These are phyloP conservation scores for Meredithiella fracta DNA, from an alignment of 2,329 filamentous ascomycete genomes.

Conservation along the genomic window DNA sequence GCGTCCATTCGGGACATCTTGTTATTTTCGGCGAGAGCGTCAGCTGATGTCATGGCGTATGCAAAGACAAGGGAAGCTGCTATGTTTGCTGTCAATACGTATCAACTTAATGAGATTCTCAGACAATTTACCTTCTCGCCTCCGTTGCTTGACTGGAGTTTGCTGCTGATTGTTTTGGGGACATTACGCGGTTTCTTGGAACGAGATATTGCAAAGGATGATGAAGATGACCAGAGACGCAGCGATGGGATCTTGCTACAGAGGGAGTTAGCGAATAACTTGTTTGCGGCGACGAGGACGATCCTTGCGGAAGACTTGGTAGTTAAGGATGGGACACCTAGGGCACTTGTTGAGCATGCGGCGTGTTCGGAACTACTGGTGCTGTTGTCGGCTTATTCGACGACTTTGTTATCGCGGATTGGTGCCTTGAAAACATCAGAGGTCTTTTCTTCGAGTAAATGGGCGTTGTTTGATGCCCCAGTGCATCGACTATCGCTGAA, in stretches of 20 bases:
- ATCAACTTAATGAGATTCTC: slow-evolving; percentile 36
- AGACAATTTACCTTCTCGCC: slow-evolving; percentile 29
- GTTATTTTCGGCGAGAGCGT: slow-evolving; percentile 30
- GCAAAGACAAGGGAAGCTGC: slow-evolving; percentile 30
- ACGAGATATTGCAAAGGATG: neutral
- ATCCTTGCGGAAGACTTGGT: neutral
- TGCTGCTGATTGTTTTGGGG: slow-evolving; percentile 29
- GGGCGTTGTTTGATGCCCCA: slow-evolving; percentile 31
- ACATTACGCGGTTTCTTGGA: slow-evolving; percentile 32
- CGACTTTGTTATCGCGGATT: slow-evolving; percentile 28
- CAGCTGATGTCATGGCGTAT: slow-evolving; percentile 33
- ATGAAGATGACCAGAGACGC: slow-evolving; percentile 15
- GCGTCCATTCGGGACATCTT: slow-evolving; percentile 37
- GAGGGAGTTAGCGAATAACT: slow-evolving; percentile 29
- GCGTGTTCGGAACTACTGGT: slow-evolving; percentile 30
- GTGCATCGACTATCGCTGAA: slow-evolving; percentile 25
- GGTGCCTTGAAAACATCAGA: slow-evolving; percentile 28
- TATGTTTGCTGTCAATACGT: slow-evolving; percentile 32
- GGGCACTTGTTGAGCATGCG: slow-evolving; percentile 15
- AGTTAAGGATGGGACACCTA: neutral
- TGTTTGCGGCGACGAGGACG: slow-evolving; percentile 22
- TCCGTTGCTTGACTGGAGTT: slow-evolving; percentile 29
- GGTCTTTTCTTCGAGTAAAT: slow-evolving; percentile 29
- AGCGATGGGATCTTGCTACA: slow-evolving; percentile 25
- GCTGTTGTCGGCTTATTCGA: slow-evolving; percentile 29